Evolutionary conservation across 1,139 yeast genomes (phyloP).

Genomic region (Chernovozyma aurita): DNA sequence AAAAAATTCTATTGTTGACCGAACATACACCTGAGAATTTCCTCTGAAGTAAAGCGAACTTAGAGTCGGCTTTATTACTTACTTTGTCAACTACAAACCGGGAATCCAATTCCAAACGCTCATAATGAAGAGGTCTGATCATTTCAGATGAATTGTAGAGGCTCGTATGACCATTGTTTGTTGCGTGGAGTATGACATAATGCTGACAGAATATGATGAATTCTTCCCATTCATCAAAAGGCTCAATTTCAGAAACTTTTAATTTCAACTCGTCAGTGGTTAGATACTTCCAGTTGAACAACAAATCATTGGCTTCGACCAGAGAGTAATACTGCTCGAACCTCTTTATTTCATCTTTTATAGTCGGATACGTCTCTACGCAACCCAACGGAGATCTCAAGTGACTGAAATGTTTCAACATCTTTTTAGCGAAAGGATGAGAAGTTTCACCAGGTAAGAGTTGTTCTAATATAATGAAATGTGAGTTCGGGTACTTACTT

Average conservation of each 20-base stretch:
- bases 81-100: neutral
- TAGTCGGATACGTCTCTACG: constrained; percentile 54
- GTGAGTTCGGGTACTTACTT: constrained; percentile 46
- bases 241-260: constrained; percentile 50
- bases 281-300: constrained; percentile 51
- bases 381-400: constrained; percentile 69
- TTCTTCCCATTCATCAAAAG: constrained; percentile 84
- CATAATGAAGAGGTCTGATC: constrained; percentile 1
- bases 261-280: constrained; percentile 37
- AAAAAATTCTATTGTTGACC: constrained; percentile 20
- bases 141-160: constrained; percentile 3
- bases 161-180: constrained; percentile 25
- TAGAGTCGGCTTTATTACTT: neutral
- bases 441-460: constrained; percentile 57
- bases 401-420: constrained; percentile 68
- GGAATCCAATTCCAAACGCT: constrained; percentile 8
- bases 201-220: constrained; percentile 75
- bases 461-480: constrained; percentile 69
- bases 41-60: constrained; percentile 21
- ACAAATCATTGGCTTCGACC: constrained; percentile 53
- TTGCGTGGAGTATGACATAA: constrained; percentile 65
- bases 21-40: constrained; percentile 45
- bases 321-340: constrained; percentile 41
- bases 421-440: constrained; percentile 70
- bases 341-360: constrained; percentile 45